phyloP scores from a whole-genome alignment of 805 yeast species.

The Hanseniaspora nectarophila region DNA sequence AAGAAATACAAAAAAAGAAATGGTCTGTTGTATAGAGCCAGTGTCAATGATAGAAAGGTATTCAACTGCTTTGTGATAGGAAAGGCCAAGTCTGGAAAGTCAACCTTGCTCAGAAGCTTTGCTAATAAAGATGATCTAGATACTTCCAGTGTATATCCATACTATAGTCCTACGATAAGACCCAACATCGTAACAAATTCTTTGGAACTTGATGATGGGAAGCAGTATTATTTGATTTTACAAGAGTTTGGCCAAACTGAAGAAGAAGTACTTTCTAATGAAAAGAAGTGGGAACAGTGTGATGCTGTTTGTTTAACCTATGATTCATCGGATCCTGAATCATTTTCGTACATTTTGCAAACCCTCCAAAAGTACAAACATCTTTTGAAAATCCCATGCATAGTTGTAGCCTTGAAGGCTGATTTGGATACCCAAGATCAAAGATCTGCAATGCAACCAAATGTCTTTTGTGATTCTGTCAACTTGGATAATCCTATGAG shows the following conservation, averaged over 20 bases:
- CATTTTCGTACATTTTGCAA: slow-evolving; percentile 70
- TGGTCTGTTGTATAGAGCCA: slow-evolving; percentile 54
- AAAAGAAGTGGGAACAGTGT: slow-evolving; percentile 59
- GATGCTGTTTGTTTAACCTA: slow-evolving; percentile 84
- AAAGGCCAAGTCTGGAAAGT: slow-evolving; percentile 75
- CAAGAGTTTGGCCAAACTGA: slow-evolving; percentile 86
- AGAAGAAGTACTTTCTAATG: slow-evolving; percentile 66
- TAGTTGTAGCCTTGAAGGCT: slow-evolving; percentile 87
- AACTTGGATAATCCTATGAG: slow-evolving; percentile 74
- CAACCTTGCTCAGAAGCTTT: slow-evolving; percentile 72
- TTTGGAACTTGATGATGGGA: slow-evolving; percentile 87
- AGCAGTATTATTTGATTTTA: slow-evolving; percentile 80
- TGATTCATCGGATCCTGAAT: slow-evolving; percentile 93
- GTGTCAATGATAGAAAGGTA: slow-evolving; percentile 73
- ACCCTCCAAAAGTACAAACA: slow-evolving; percentile 48
- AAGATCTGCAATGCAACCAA: slow-evolving; percentile 75
- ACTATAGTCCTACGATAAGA: slow-evolving; percentile 67
- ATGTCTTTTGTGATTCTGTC: slow-evolving; percentile 59
- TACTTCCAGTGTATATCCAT: not conserved
- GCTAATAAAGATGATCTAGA: slow-evolving; percentile 46
- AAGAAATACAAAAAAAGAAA: slow-evolving; percentile 56
- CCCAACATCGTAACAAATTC: slow-evolving; percentile 81
- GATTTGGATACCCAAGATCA: slow-evolving; percentile 94
- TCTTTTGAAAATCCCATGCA: slow-evolving; percentile 59
- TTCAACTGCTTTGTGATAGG: slow-evolving; percentile 86